Base-by-base conservation (phyloP, 139 green algal species). In the Micractinium sp. region DNA sequence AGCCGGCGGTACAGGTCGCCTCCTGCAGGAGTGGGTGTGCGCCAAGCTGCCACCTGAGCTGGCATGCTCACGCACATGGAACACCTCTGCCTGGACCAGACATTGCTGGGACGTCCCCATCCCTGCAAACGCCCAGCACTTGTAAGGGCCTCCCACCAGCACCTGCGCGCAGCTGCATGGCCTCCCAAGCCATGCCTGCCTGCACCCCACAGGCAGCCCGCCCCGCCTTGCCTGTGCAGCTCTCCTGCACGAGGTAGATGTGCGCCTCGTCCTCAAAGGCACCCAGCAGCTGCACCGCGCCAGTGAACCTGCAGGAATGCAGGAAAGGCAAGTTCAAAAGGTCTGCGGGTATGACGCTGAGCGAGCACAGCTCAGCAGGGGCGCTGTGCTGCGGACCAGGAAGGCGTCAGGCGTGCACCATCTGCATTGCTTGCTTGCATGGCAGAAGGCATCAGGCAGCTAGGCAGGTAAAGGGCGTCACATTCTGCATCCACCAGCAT, bases 241-340 rank as follows among this genome's bases (percentile, higher is more conserved):
- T 96, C 92, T 98, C 96, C 89, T 96, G 92, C 31, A 96, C 93
- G 77, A 98, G 89, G 92, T 96, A 97, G 2, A 97, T 92, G 71
- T 96, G 92, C 27, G 94, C 89, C 29, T 92, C 92, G 79, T 98
- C 95, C 85, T 96, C 95, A 92, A 97, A 98, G 1, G 95, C 95
- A 3, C 91, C 94, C 61, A 93, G 96, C 87, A 97, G 92, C 86
- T 92, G 82, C 47, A 97, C 93, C 0, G 83, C 41, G 29, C 83
- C 83, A 2, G 83, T 87, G 83, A 87, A 87, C 67, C 83, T 87
- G 83, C 83, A 75, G 80, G 53, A 29, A 41, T 29, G 79, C 27
- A 63, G 23, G 29, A 13, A 66, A 9, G 2, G 0, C 76, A 82
- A 63, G 35, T 3, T 79, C 47, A 56, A 2, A 25, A 23, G 63